Evolutionary conservation across 805 yeast genomes (phyloP), one percentile per base, ranked within the genome.

Genomic region (Yarrowia sp.): DNA sequence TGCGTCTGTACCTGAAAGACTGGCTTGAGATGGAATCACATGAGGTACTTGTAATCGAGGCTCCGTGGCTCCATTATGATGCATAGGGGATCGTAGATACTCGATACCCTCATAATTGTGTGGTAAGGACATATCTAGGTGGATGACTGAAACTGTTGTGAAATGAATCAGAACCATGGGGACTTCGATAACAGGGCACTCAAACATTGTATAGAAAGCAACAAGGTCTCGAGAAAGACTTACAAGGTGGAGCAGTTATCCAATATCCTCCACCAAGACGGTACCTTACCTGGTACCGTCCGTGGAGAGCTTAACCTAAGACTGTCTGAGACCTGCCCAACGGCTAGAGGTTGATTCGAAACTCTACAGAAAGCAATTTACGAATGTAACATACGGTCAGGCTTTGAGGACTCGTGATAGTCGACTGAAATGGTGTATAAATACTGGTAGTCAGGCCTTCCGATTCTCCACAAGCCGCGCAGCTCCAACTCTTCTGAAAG

Each of bases 271-370:
- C 56, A 49, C 56, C 56, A 14, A 21, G 8, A 4, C 9, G 40
- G 14, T 19, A n/a, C 52, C 40, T 33, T n/a, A n/a, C n/a, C n/a
- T n/a, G n/a, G n/a, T n/a, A 21, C 40, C 16, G 35, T 49, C 56
- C 56, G 56, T 49, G 56, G 56, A 22, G 22, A 49, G 56, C 16
- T 49, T 49, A 49, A 48, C 52, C 36, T 28, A 30, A 28, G 36
- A 17, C 5, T 28, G 10, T 21, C 40, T 33, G 56, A 49, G 56
- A 49, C 56, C 40, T 49, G 56, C 56, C 56, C 56, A 49, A 49
- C 56, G 56, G 56, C 56, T 19, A 3, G 56, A 33, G 56, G 40
- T 49, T 49, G 56, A 49, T 49, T 49, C 56, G 40, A 49, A 49
- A 49, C 40, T 49, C n/a, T 32, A 33, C 14, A 6, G 32, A 21